Evolutionary conservation across 805 yeast species (phyloP).

Genomic region (Sugiyamaella marilandica): DNA sequence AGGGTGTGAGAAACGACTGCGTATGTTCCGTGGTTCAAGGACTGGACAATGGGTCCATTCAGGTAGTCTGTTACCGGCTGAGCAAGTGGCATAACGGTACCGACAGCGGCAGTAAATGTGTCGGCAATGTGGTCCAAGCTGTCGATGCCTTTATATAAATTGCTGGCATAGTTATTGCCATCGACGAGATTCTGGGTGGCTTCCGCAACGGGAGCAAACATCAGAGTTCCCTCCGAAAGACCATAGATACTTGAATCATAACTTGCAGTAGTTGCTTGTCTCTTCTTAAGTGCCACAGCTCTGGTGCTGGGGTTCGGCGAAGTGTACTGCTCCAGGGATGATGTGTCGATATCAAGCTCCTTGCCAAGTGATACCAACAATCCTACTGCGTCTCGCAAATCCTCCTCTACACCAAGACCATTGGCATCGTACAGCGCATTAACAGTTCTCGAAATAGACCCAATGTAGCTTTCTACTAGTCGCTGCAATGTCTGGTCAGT

Average conservation of each 20-base stretch:
- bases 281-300: not conserved
- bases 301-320: not conserved
- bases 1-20: conserved; percentile 11
- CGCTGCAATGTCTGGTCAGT: not conserved
- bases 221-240: conserved; percentile 7
- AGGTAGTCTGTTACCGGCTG: conserved; percentile 8
- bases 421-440: not conserved
- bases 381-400: not conserved
- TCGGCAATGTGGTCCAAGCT: conserved; percentile 14
- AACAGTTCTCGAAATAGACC: not conserved
- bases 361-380: not conserved
- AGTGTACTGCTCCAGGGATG: not conserved
- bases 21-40: conserved; percentile 14
- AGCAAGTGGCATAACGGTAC: conserved; percentile 1
- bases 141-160: conserved; percentile 11
- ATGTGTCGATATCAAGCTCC: not conserved
- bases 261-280: not conserved
- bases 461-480: not conserved
- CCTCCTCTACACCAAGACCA: not conserved
- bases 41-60: conserved; percentile 14
- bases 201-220: conserved; percentile 10
- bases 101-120: conserved; percentile 7
- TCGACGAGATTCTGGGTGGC: conserved; percentile 4
- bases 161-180: conserved; percentile 10
- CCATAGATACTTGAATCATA: conserved; percentile 2